These are phyloP conservation scores for Allium cepa DNA, from an alignment of 106 monocot species.

Conservation along the genomic window DNA sequence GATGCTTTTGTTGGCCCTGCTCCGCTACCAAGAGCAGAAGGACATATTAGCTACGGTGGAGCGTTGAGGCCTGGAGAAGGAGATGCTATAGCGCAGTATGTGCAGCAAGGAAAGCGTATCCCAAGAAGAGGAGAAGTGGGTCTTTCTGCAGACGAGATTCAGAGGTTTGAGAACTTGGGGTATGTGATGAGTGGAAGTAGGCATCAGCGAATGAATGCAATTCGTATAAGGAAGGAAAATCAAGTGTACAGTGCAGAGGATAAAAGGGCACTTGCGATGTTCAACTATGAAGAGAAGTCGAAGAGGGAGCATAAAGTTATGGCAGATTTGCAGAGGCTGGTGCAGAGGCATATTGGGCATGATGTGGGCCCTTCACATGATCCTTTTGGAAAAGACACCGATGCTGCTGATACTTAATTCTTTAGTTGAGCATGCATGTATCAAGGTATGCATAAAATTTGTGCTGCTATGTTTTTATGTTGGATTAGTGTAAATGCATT, in stretches of 20 bases:
- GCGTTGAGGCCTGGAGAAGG: conserved; percentile 96
- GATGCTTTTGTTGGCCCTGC: conserved; percentile 60
- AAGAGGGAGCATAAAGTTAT: conserved; percentile 96
- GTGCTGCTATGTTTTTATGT: neutral
- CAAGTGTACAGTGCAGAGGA: conserved; percentile 99
- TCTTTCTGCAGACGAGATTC: conserved; percentile 89
- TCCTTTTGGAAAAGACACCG: conserved; percentile 65
- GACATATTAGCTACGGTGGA: conserved; percentile 96
- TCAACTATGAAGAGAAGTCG: conserved; percentile 97
- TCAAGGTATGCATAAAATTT: neutral
- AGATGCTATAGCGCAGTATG: conserved; percentile 97
- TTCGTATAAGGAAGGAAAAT: conserved; percentile 98
- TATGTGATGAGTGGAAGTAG: conserved; percentile 99
- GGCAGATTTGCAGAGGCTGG: conserved; percentile 86
- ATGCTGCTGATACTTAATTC: conserved; percentile 34
- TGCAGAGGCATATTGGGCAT: conserved; percentile 90
- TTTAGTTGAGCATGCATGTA: neutral
- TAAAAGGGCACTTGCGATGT: conserved; percentile 93
- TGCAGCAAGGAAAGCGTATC: conserved; percentile 99
- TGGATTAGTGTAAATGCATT: too few species aligned
- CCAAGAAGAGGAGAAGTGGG: conserved; percentile 98
- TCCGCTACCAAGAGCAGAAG: conserved; percentile 85
- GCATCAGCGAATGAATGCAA: conserved; percentile 99
- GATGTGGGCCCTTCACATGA: conserved; percentile 70
- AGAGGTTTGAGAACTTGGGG: conserved; percentile 86